A percentile compares a stretch with the other conserved stretches of the same genome.
Conservation (phyloP, 2,329 filamentous ascomycete species). For the Calonectria montana region DNA sequence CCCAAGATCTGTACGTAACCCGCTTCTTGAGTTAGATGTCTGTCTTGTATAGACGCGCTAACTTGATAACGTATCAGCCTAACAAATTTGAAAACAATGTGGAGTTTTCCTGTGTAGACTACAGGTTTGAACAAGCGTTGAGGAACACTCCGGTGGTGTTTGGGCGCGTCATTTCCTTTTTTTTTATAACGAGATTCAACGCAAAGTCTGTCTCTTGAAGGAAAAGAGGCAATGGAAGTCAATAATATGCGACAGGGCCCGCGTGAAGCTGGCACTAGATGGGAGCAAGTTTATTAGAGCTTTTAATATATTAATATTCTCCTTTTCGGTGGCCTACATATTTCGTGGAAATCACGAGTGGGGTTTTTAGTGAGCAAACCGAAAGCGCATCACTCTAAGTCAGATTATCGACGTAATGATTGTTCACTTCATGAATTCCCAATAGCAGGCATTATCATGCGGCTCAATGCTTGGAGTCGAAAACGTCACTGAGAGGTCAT, state of each 20-base stretch:
- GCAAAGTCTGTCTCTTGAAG: no score
- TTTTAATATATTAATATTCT: neutral
- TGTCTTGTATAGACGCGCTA: neutral
- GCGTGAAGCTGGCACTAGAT: neutral
- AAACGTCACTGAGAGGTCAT: neutral
- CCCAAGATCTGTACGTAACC: neutral
- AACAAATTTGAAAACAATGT: neutral
- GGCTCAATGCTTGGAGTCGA: neutral
- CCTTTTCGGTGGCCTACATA: neutral
- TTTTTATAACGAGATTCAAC: no score
- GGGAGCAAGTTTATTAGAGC: neutral
- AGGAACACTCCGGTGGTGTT: no score
- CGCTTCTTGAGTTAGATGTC: no score
- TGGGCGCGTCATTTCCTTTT: no score
- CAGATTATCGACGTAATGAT: no score
- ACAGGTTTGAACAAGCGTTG: neutral
- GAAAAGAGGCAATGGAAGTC: neutral
- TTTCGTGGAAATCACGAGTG: no score
- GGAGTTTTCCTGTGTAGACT: neutral
- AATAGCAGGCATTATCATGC: neutral
- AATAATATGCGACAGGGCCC: neutral
- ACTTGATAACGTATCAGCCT: neutral
- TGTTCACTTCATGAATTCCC: neutral
- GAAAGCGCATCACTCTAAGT: no score
- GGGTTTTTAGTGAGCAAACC: no score